These are phyloP conservation scores for Aspergillus baeticus DNA, from an alignment of 495 filamentous ascomycete species.

Conservation along the genomic window DNA sequence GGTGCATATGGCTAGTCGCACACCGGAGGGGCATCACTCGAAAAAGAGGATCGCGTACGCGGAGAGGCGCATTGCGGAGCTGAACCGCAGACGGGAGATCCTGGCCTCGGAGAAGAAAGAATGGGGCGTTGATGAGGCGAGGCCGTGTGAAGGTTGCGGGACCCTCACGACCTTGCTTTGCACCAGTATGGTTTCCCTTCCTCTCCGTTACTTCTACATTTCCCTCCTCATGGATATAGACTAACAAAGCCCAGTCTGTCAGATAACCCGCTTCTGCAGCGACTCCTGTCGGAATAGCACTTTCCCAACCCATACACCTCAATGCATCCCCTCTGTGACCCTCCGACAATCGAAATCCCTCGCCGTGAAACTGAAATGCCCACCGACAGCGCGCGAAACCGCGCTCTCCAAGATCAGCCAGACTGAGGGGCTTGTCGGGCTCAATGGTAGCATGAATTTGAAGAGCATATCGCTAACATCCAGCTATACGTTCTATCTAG, in stretches of 20 bases:
- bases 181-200: conserved; percentile 24
- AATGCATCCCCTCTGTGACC: conserved; percentile 31
- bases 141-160: conserved; percentile 22
- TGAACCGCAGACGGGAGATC: conserved; percentile 25
- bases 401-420: conserved; percentile 25
- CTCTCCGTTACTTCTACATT: neutral
- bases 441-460: neutral
- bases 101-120: conserved; percentile 26
- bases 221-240: neutral
- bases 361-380: conserved; percentile 27
- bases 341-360: conserved; percentile 33
- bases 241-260: conserved; percentile 22
- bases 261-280: conserved; percentile 33
- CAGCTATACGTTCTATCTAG: conserved; percentile 30
- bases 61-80: conserved; percentile 26
- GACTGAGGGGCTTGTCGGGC: conserved; percentile 1
- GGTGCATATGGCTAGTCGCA: conserved; percentile 25
- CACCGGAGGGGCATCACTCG: conserved; percentile 22
- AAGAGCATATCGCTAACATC: conserved; percentile 21
- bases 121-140: conserved; percentile 25
- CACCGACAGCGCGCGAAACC: conserved; percentile 22
- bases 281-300: conserved; percentile 22
- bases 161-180: conserved; percentile 24
- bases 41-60: conserved; percentile 26
- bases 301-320: conserved; percentile 12